phyloP scores from a whole-genome alignment of 2,329 filamentous ascomycete genomes.

The Pestalotiopsis sp. region DNA sequence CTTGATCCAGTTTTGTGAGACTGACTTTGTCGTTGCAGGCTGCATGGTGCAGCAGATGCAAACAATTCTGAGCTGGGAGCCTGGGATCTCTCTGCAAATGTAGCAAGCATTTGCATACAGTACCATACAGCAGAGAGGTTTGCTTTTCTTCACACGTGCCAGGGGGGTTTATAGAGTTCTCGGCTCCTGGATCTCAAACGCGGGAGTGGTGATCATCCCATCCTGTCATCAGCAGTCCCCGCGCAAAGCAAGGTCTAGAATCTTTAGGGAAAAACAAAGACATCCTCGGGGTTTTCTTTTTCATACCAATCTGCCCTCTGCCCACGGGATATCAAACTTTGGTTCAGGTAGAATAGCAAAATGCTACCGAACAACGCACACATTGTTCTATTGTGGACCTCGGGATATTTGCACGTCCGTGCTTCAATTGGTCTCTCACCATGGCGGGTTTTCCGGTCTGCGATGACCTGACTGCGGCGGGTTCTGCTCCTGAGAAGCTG shows the following conservation, averaged over 20 bases:
- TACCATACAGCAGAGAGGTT: background rate
- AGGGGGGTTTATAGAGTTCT: background rate
- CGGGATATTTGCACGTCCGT: background rate
- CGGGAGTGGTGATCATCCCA: background rate
- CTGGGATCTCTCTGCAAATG: background rate
- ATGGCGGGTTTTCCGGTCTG: background rate
- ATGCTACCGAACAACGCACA: background rate
- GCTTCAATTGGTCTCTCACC: background rate
- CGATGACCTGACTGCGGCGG: background rate
- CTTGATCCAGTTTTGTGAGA: background rate
- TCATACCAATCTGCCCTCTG: background rate
- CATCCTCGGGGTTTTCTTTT: background rate
- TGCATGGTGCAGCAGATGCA: background rate
- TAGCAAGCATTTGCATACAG: background rate
- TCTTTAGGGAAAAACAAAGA: background rate
- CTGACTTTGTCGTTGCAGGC: background rate
- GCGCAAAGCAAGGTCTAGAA: background rate
- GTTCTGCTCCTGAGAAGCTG: background rate
- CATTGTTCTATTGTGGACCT: background rate
- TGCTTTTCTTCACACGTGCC: background rate
- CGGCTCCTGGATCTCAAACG: background rate
- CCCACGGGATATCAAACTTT: background rate
- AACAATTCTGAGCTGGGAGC: background rate
- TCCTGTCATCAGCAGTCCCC: conserved; percentile 1
- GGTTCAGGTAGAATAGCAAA: background rate